Evolutionary conservation across 2,329 filamentous ascomycete species (phyloP).

Genomic region (Ceratocystis huliohia): DNA sequence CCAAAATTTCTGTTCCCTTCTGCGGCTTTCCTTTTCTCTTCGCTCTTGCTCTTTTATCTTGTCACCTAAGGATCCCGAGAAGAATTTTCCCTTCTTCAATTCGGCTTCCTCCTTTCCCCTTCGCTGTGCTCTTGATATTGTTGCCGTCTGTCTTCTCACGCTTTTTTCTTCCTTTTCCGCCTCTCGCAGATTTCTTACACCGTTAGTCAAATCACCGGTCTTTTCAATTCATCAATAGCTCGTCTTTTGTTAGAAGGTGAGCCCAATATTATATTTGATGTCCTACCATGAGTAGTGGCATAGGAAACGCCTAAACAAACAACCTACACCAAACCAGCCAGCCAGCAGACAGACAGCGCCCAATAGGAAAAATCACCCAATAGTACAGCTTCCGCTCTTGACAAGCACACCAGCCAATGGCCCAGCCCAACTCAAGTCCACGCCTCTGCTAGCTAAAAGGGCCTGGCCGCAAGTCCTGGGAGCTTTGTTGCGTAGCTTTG

Average conservation of each 20-base stretch:
- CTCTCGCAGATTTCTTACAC: neutral
- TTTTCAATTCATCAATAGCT: neutral
- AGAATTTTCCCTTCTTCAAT: slow-evolving; percentile 8
- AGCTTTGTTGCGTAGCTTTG: too few species aligned
- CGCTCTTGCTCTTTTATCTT: slow-evolving; percentile 10
- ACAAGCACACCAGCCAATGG: neutral
- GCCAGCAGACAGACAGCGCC: too few species aligned
- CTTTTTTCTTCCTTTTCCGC: neutral
- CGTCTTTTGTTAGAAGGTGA: slow-evolving; percentile 7
- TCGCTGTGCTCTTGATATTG: neutral
- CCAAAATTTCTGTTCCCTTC: slow-evolving; percentile 9
- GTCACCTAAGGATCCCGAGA: slow-evolving; percentile 6
- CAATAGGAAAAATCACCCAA: too few species aligned
- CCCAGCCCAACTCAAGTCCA: too few species aligned
- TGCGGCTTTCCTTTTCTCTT: neutral
- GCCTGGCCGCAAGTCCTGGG: too few species aligned
- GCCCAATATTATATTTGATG: neutral
- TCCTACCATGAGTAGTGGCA: too few species aligned
- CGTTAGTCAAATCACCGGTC: neutral
- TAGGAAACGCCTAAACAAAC: too few species aligned
- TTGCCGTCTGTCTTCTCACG: neutral
- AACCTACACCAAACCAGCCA: too few species aligned
- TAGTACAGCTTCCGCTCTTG: neutral
- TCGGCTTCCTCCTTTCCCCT: neutral
- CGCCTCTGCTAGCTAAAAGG: too few species aligned